Evolutionary conservation across 2,329 filamentous ascomycete genomes (phyloP), one percentile per base, ranked within the genome.

Genomic region (Trichoderma breve): DNA sequence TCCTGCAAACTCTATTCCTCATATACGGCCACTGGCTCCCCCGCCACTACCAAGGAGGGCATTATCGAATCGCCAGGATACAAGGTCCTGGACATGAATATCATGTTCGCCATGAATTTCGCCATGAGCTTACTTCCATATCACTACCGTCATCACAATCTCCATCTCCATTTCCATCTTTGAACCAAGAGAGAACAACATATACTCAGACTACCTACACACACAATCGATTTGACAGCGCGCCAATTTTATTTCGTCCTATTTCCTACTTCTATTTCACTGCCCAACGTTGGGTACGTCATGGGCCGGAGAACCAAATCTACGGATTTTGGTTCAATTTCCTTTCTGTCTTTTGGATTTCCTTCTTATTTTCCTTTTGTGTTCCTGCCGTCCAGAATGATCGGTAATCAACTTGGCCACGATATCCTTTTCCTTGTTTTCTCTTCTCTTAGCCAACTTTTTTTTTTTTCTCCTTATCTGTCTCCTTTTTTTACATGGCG

Each of bases 11-110:
- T 71, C 68, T 34, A 63, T 21, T 9, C 68, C 58, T 9, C 47
- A 64, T 39, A 43, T 71, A 15, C 60, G 26, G 9, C 68, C 68
- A 9, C 32, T 64, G 14, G 60, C 32, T 2, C 68, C 68, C 24
- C 68, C 68, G 18, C 68, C 68, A 11, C 6, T 57, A n/a, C 68
- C 68, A 18, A 64, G 68, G 51, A 63, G 68, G 47, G 30, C 68
- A 32, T 24, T 63, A 24, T 64, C 68, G 18, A 71, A 39, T 39
- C 32, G 53, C 24, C 47, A 63, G 24, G 43, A 63, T 7, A 18
- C 32, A n/a, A 60, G 68, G 15, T 47, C 60, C 11, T 71, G 68
- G 68, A 53, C 32, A 62, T 70, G 57, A 70, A 8, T 34, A 34
- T 18, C 26, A 39, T 12, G 15, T 26, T 6, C 18, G 28, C 26